Evolutionary conservation across 306 rosid species (phyloP), one percentile per base, ranked within the genome.

Genomic region (Ceratonia siliqua): DNA sequence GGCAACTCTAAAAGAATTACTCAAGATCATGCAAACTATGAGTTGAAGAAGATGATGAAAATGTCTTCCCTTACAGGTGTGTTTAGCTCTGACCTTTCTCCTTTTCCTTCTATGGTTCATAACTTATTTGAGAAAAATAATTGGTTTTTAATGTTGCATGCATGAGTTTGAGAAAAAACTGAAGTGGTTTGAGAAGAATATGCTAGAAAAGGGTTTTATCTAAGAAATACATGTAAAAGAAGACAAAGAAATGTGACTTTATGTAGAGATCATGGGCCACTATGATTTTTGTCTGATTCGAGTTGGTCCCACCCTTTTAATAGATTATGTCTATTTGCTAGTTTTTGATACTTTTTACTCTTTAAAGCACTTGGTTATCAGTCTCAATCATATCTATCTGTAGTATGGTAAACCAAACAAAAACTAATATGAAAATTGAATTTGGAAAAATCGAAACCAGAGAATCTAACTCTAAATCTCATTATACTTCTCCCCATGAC

Each of bases 21-120:
- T 3, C 84, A 68, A 73, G 97, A 94, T 75, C 98, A 90, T 82
- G 96, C 97, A n/a, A 91, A 94, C 73, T 94, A 91, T 21, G 98
- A 91, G 68, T 94, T 24, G 96, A 94, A 81, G 97, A 94, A 27
- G 97, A 94, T 52, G 89, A 92, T 68, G 85, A 75, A 6, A 97
- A 94, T 85, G 91, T 94, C 87, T 84, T 90, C 24, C 98, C 97
- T 0, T 92, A 94, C 77, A 90, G 93, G 97, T 38, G 5, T 38
- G 32, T 91, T 75, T 80, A 66, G 74, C 62, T 72, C 67, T 22
- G 4, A 53, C 4, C 0, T 45, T n/a, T 33, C 4, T 21, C 39
- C 68, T 22, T 45, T 39, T 32, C 15, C 21, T n/a, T n/a, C n/a
- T 27, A 15, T 25, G 39, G 45, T 27, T 18, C 24, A 2, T 52